Conservation (phyloP, 1,284 basidiomycete genomes). For the Marasmius oreades region DNA sequence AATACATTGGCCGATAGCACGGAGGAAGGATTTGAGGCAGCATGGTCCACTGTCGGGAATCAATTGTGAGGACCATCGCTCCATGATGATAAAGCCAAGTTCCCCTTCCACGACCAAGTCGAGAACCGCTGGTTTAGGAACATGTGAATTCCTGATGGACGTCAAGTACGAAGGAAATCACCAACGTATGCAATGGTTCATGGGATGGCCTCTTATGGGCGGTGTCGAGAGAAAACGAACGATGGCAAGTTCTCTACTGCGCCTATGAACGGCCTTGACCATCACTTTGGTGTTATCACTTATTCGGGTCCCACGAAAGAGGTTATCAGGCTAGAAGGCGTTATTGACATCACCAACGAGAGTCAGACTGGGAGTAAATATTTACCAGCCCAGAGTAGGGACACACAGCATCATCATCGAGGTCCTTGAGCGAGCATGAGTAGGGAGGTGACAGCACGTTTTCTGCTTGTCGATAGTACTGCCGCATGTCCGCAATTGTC, state of each 20-base stretch:
- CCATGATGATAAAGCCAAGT: slow-evolving; percentile 70
- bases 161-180: slow-evolving; percentile 15
- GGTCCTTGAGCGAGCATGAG: slow-evolving; percentile 26
- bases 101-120: slow-evolving; percentile 58
- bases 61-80: slow-evolving; percentile 69
- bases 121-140: slow-evolving; percentile 50
- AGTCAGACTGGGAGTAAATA: slow-evolving; percentile 10
- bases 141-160: slow-evolving; percentile 4
- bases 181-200: slow-evolving; percentile 76
- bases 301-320: slow-evolving; percentile 61
- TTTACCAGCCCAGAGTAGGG: slow-evolving; percentile 66
- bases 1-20: slow-evolving; percentile 59
- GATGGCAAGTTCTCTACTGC: slow-evolving; percentile 59
- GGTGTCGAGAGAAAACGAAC: slow-evolving; percentile 52
- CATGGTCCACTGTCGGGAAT: slow-evolving; percentile 47
- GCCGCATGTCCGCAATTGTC: slow-evolving; percentile 61
- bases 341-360: slow-evolving; percentile 10
- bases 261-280: slow-evolving; percentile 62
- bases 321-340: slow-evolving; percentile 53
- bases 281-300: slow-evolving; percentile 51
- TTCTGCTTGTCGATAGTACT: slow-evolving; percentile 43
- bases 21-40: slow-evolving; percentile 50
- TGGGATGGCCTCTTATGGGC: slow-evolving; percentile 49
- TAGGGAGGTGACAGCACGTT: slow-evolving; percentile 18
- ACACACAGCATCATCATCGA: slow-evolving; percentile 58